Evolutionary conservation across 805 yeast species (phyloP).

Genomic region (Tanozyma kutaoensis): DNA sequence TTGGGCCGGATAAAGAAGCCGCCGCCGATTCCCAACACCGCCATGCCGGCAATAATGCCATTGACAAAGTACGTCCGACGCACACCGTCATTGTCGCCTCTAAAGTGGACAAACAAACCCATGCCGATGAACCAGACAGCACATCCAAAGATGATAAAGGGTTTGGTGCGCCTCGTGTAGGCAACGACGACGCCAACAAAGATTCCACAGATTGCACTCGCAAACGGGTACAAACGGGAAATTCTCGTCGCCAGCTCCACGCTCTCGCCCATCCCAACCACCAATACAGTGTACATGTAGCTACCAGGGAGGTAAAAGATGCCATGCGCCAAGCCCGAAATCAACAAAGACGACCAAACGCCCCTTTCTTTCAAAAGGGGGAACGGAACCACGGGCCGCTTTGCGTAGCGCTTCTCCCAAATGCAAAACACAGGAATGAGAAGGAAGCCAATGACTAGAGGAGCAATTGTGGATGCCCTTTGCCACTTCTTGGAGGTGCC

Average conservation of each 20-base stretch:
- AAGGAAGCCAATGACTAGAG: background rate
- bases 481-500: conserved; percentile 8
- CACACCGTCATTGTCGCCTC: background rate
- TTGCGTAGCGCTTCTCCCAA: conserved; percentile 6
- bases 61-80: background rate
- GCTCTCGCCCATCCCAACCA: background rate
- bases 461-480: conserved; percentile 2
- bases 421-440: background rate
- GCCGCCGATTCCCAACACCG: background rate
- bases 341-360: conserved; percentile 35
- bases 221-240: background rate
- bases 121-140: background rate
- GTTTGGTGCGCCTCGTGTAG: background rate
- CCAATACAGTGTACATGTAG: background rate
- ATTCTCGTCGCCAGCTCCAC: background rate
- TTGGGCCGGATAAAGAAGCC: background rate
- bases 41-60: no score
- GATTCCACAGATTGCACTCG: background rate
- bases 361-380: conserved; percentile 7
- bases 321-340: conserved; percentile 46
- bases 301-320: conserved; percentile 16
- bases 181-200: no score
- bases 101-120: background rate
- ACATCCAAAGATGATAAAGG: background rate
- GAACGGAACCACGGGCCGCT: conserved; percentile 6